These are phyloP conservation scores for Peziza echinospora DNA, from an alignment of 495 filamentous ascomycete genomes.

Conservation along the genomic window DNA sequence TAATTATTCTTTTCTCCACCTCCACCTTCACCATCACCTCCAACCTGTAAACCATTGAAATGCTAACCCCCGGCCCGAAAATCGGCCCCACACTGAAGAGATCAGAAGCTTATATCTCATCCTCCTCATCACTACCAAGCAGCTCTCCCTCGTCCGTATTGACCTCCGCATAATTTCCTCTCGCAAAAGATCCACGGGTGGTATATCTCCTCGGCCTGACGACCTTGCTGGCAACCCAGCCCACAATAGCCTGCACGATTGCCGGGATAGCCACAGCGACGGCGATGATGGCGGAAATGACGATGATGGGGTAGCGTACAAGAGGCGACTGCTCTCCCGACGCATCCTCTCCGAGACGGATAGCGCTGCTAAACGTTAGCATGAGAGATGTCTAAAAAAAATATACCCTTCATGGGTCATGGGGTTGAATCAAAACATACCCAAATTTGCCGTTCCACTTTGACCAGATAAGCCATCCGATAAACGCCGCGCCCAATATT, in stretches of 20 bases:
- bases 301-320: slow-evolving; percentile 57
- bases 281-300: slow-evolving; percentile 54
- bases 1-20: too few species aligned
- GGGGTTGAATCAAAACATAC: slow-evolving; percentile 43
- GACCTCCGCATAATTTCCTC: slow-evolving; percentile 68
- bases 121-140: slow-evolving; percentile 79
- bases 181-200: slow-evolving; percentile 62
- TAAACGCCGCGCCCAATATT: slow-evolving; percentile 38
- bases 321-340: slow-evolving; percentile 24
- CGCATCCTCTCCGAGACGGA: slow-evolving; percentile 36
- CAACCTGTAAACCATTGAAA: too few species aligned
- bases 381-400: not conserved
- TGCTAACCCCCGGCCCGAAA: too few species aligned
- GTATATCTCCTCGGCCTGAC: slow-evolving; percentile 43
- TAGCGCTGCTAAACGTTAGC: slow-evolving; percentile 15
- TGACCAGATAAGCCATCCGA: slow-evolving; percentile 69
- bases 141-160: slow-evolving; percentile 71
- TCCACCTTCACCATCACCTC: too few species aligned
- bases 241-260: slow-evolving; percentile 30
- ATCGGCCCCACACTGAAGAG: too few species aligned
- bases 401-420: slow-evolving; percentile 40
- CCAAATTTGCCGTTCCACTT: slow-evolving; percentile 71
- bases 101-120: slow-evolving; percentile 39
- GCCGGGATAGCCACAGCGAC: slow-evolving; percentile 54
- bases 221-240: slow-evolving; percentile 27